Percentiles rank a stretch among this genome's conserved stretches.
Evolutionary conservation across 139 green algal species (phyloP).

Genomic region (Chloropicon primus): DNA sequence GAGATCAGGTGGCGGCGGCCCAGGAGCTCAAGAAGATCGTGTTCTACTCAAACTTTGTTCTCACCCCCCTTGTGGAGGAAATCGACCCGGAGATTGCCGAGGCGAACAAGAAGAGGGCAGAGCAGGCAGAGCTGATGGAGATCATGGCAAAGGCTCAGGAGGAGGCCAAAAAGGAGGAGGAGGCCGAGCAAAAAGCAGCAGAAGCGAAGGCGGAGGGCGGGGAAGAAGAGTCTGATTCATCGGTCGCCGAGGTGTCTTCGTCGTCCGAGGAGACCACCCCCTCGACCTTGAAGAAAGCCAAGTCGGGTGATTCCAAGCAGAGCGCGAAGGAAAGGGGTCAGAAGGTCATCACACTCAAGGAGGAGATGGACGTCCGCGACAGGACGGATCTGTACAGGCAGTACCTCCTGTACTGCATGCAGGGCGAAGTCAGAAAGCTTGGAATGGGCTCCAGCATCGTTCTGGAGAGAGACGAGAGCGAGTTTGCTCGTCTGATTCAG

Average conservation of each 20-base stretch:
- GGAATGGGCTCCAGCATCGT: slow-evolving; percentile 67
- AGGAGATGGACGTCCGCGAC: slow-evolving; percentile 63
- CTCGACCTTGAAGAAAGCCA: slow-evolving; percentile 26
- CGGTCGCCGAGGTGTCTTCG: too few species aligned
- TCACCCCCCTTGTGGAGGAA: slow-evolving; percentile 69
- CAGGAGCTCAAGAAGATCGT: slow-evolving; percentile 86
- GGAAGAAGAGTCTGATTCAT: background rate
- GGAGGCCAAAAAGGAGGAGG: slow-evolving; percentile 16
- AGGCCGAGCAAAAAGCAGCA: too few species aligned
- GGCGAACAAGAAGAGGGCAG: slow-evolving; percentile 27
- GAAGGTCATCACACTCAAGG: slow-evolving; percentile 85
- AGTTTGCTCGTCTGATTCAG: slow-evolving; percentile 69
- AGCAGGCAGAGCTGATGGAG: slow-evolving; percentile 22
- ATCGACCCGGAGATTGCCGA: slow-evolving; percentile 27
- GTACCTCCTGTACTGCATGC: slow-evolving; percentile 74
- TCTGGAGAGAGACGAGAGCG: slow-evolving; percentile 54
- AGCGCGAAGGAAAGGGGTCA: slow-evolving; percentile 34
- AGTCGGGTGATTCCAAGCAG: slow-evolving; percentile 22
- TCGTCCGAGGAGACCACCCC: background rate
- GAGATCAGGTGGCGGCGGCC: slow-evolving; percentile 45
- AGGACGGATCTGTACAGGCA: slow-evolving; percentile 80
- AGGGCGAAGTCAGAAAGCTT: slow-evolving; percentile 70
- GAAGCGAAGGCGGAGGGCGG: slow-evolving; percentile 5
- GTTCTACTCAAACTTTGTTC: slow-evolving; percentile 80
- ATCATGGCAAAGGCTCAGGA: slow-evolving; percentile 8